Base-by-base conservation (phyloP, 1,139 yeast genomes). In the Pichia sp. region DNA sequence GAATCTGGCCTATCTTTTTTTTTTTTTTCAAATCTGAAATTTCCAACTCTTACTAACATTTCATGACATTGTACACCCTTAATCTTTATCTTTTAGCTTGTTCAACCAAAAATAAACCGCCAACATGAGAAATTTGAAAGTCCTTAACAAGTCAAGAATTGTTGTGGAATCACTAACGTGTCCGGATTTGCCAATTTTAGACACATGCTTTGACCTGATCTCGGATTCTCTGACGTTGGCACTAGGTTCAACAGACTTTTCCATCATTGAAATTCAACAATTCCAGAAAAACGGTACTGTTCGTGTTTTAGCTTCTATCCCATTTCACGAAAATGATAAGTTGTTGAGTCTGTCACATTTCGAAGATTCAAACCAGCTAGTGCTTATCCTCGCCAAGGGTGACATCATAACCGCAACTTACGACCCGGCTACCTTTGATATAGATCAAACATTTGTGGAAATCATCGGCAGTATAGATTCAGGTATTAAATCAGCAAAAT, bases 381-480 rank as follows among this genome's bases (percentile, higher is more conserved):
- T 85, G 2, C 76, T 85, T 55, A 82, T 85, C 2, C 79, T 85
- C 55, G 72, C 71, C 50, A 76, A 78, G 59, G 95, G 95, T 59
- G 93, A 85, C 64, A 79, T 85, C n/a, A 70, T 85, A 31, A 74
- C 79, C 18, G 83, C 85, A 2, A 76, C 80, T n/a, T 85, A 85
- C 60, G 85, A 80, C 39, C 75, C 16, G 57, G 58, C 66, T 2
- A 62, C 64, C 2, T 74, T 79, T 1, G 83, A 84, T 62, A 73
- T 75, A 45, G 80, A 79, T 46, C 68, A 76, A 22, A 76, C 87
- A 0, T 58, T 75, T 3, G 81, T 84, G 30, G 89, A 84, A 63
- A 84, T 91, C 52, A 93, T 87, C 7, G 98, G 98, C 0, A 78
- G 91, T 22, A 83, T 93, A 31, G 97, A 90, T 62, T 80, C 75